A percentile compares a stretch with the other conserved stretches of the same genome.
Conservation (phyloP, 768 basidiomycete genomes). For the Lactarius trivialis region DNA sequence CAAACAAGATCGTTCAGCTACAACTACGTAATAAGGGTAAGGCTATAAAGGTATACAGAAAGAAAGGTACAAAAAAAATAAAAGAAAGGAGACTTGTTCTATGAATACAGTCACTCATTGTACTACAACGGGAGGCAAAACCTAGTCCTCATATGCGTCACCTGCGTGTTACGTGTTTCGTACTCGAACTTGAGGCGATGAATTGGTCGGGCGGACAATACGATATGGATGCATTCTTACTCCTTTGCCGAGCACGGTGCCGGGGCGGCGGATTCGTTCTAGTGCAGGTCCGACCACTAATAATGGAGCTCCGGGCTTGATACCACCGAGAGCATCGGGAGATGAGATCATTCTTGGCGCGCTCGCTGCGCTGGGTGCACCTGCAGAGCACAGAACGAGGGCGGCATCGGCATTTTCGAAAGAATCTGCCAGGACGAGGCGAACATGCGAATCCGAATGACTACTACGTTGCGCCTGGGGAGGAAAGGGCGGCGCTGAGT, state of each 20-base stretch:
- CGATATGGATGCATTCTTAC: conserved; percentile 54
- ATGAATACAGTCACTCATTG: conserved; percentile 13
- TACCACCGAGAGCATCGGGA: conserved; percentile 18
- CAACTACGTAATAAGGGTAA: conserved; percentile 1
- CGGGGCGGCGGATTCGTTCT: conserved; percentile 39
- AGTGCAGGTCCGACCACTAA: conserved; percentile 48
- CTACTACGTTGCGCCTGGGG: conserved; percentile 1
- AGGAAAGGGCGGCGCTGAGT: conserved; percentile 6
- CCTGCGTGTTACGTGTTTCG: conserved; percentile 7
- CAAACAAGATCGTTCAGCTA: conserved; percentile 2
- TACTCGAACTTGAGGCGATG: not conserved
- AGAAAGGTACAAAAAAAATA: not conserved
- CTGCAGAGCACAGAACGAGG: conserved; percentile 38
- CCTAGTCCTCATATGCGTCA: conserved; percentile 4
- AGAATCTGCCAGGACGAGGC: conserved; percentile 24
- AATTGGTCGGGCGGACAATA: conserved; percentile 27
- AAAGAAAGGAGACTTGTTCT: conserved; percentile 4
- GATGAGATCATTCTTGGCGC: conserved; percentile 18
- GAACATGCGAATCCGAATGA: conserved; percentile 13
- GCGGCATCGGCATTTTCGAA: conserved; percentile 50
- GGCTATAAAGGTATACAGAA: not conserved
- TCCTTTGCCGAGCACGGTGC: conserved; percentile 38
- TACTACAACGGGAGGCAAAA: conserved; percentile 3
- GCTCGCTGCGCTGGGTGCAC: conserved; percentile 24
- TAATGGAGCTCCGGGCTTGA: conserved; percentile 28